phyloP scores from a whole-genome alignment of 2,329 filamentous ascomycete species.

The Claviceps arundinis region DNA sequence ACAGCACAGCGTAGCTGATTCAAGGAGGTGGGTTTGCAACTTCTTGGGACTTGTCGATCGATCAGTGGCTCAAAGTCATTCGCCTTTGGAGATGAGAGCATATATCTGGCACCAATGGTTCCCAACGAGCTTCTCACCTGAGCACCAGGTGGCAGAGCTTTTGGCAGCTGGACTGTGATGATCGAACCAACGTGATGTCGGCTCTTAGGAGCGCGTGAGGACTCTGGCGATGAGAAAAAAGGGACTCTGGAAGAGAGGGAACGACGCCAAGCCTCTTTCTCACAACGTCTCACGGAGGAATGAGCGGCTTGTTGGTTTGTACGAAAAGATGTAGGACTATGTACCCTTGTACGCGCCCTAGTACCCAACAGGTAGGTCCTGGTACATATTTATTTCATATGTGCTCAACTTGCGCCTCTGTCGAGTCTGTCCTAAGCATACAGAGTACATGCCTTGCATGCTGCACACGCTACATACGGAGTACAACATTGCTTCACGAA shows the following conservation, averaged over 20 bases:
- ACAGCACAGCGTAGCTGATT: not conserved
- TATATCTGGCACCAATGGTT: not conserved
- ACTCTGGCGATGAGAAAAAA: not conserved
- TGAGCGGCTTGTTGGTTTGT: not conserved
- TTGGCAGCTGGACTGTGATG: too few relatives aligned
- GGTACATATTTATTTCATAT: too few relatives aligned
- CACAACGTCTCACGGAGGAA: not conserved
- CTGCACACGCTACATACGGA: too few relatives aligned
- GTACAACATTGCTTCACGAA: too few relatives aligned
- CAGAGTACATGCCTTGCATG: too few relatives aligned
- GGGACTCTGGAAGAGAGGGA: not conserved
- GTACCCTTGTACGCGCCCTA: not conserved
- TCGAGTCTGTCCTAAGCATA: too few relatives aligned
- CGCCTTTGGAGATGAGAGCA: not conserved
- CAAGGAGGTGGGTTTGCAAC: not conserved
- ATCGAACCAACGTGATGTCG: not conserved
- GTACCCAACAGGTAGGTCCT: too few relatives aligned
- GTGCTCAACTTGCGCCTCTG: too few relatives aligned
- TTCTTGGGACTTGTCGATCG: not conserved
- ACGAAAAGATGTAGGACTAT: not conserved
- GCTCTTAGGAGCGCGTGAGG: not conserved
- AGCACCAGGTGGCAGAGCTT: not conserved
- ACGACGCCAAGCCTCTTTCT: not conserved
- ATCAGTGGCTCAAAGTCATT: not conserved
- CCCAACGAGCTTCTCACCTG: not conserved